phyloP scores from a whole-genome alignment of 306 rosid genomes.

The Luffa aegyptiaca region DNA sequence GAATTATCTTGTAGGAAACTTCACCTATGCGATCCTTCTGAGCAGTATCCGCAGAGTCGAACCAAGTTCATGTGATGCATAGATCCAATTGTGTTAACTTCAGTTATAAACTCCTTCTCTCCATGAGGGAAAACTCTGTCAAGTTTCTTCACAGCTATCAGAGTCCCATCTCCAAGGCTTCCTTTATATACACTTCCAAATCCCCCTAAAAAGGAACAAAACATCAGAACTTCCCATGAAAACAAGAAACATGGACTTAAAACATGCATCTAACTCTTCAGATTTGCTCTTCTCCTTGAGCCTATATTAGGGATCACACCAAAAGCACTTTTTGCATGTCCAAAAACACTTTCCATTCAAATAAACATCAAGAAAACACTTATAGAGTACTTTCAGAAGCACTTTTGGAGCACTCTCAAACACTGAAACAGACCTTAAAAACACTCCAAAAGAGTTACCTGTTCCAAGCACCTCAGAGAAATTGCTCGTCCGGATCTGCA shows the following conservation, averaged over 20 bases:
- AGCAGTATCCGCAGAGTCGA: conserved; percentile 79
- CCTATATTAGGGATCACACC: background rate
- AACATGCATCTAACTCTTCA: background rate
- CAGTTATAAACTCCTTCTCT: conserved; percentile 84
- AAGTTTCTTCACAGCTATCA: conserved; percentile 83
- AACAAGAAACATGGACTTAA: background rate
- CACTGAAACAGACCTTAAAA: background rate
- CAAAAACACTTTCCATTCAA: background rate
- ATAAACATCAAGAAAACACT: no score
- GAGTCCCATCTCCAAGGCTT: conserved; percentile 76
- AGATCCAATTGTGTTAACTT: conserved; percentile 91
- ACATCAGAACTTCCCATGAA: background rate
- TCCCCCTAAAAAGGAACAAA: conserved; percentile 55
- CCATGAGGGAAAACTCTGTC: conserved; percentile 92
- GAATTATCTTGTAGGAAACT: background rate
- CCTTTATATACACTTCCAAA: conserved; percentile 94
- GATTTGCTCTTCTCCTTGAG: background rate
- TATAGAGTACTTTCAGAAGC: background rate
- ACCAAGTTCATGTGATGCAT: conserved; percentile 99
- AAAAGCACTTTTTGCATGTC: background rate
- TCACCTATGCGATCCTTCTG: conserved; percentile 69
- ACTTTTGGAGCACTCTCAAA: background rate
- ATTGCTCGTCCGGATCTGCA: conserved; percentile 65
- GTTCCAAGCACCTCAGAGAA: conserved; percentile 72
- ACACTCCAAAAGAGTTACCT: conserved; percentile 24